These are phyloP conservation scores for Diplodia scrobiculata DNA, from an alignment of 2,329 filamentous ascomycete genomes.

Conservation along the genomic window DNA sequence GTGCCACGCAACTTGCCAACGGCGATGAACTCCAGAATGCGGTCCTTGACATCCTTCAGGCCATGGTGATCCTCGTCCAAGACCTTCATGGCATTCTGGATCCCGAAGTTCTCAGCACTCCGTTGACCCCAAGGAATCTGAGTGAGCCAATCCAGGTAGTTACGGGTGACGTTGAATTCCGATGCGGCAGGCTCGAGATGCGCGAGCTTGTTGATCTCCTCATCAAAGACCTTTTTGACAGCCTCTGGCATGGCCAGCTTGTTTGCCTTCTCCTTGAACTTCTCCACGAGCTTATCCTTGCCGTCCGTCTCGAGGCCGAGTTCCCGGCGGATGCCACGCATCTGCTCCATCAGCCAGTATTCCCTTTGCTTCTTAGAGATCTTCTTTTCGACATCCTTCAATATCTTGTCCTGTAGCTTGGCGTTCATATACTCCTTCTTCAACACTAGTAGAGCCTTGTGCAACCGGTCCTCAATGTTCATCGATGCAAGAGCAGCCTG, in stretches of 20 bases:
- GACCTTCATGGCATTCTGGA: constrained; percentile 84
- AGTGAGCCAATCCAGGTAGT: constrained; percentile 98
- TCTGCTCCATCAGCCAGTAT: constrained; percentile 99
- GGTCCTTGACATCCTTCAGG: constrained; percentile 96
- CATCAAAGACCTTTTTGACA: constrained; percentile 96
- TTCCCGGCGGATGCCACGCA: constrained; percentile 96
- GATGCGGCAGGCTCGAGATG: constrained; percentile 94
- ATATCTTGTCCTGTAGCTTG: constrained; percentile 93
- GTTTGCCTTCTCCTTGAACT: constrained; percentile 91
- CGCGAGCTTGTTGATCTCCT: constrained; percentile 95
- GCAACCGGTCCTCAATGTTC: constrained; percentile 88
- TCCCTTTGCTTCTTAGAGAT: constrained; percentile 97
- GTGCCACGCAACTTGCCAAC: constrained; percentile 96
- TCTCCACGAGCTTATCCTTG: constrained; percentile 96
- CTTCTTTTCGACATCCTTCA: constrained; percentile 95
- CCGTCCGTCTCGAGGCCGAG: constrained; percentile 96
- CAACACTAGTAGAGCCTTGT: constrained; percentile 85
- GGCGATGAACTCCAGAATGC: constrained; percentile 96
- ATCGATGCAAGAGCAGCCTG: constrained; percentile 88
- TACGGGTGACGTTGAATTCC: constrained; percentile 97
- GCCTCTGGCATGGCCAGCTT: constrained; percentile 96
- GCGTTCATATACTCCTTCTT: constrained; percentile 99
- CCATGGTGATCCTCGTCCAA: constrained; percentile 97
- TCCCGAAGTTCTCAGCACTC: constrained; percentile 94
- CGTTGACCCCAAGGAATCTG: constrained; percentile 97